Evolutionary conservation across 192 early-diverging fungal genomes (phyloP), one percentile per base, ranked within the genome.

Genomic region (Rhizophagus prolifer): DNA sequence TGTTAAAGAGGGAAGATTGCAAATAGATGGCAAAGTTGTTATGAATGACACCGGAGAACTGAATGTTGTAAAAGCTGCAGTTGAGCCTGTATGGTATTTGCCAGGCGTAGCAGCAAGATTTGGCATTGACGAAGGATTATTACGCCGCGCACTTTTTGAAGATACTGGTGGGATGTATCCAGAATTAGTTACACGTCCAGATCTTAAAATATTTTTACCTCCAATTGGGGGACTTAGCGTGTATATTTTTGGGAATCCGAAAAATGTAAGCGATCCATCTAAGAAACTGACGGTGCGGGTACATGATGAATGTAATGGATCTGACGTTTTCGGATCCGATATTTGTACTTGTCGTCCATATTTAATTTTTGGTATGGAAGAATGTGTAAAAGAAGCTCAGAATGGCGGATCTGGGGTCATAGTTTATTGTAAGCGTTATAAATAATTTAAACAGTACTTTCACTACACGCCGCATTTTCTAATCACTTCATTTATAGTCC

Each of bases 81-180:
- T 95, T 12, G 96, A 98, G 79, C 96, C 96, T 50, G 96, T 98
- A 16, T 98, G 96, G 96, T 91, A 91, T 76, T 84, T 98, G 4
- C 96, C 96, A 8, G 96, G 96, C 7, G 94, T 98, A 1, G 96
- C 96, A 41, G 86, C 90, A 63, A 88, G 95, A 7, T 92, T 98
- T 81, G 91, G 92, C 23, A 94, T 96, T 47, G 91, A 90, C 47
- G 96, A 98, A 82, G 86, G 90, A 8, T 84, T 88, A 14, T 85
- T 98, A 75, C 90, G 96, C 23, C 91, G 95, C 7, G 90, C 93
- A 1, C 79, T 97, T 19, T 97, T 94, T 74, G 94, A 96, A 77
- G 94, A 96, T 78, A 95, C 93, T 12, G 96, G 95, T 54, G 96
- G 96, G 69, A 95, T 95, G 95, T 97, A 96, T 78, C 96, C 96